Percentiles rank a stretch among this genome's conserved stretches.
These are phyloP conservation scores for Ceratocystis destructans DNA, from an alignment of 2,329 filamentous ascomycete genomes.

Conservation along the genomic window DNA sequence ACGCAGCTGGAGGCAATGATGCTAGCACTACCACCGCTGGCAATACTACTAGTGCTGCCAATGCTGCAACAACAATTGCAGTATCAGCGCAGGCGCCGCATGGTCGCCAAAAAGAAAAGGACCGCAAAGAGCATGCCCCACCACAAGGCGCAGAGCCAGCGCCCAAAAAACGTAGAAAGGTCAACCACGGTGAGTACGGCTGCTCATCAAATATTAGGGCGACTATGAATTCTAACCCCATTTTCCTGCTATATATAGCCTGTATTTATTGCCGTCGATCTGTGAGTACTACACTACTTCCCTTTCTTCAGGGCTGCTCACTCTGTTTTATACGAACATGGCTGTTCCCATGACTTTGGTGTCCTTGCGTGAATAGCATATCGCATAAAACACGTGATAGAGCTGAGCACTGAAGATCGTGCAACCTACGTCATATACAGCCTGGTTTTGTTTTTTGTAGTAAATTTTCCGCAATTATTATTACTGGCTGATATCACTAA, in stretches of 20 bases:
- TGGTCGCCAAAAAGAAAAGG: constrained; percentile 7
- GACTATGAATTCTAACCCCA: constrained; percentile 21
- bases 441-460: background rate
- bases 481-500: constrained; percentile 5
- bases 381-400: background rate
- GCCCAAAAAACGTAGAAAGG: constrained; percentile 75
- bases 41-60: background rate
- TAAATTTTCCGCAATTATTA: background rate
- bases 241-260: constrained; percentile 47
- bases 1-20: background rate
- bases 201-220: constrained; percentile 14
- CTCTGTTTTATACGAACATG: background rate
- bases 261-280: constrained; percentile 83
- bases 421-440: background rate
- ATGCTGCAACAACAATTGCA: background rate
- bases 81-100: background rate
- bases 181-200: constrained; percentile 61
- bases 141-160: constrained; percentile 12
- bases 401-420: background rate
- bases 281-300: constrained; percentile 43
- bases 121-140: constrained; percentile 9
- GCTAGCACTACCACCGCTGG: background rate
- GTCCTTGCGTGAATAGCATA: background rate
- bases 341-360: background rate
- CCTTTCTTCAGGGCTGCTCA: background rate